A percentile compares a stretch with the other conserved stretches of the same genome.
These are phyloP conservation scores for Cladorrhinum sp. DNA, from an alignment of 2,329 filamentous ascomycete genomes.

Conservation along the genomic window DNA sequence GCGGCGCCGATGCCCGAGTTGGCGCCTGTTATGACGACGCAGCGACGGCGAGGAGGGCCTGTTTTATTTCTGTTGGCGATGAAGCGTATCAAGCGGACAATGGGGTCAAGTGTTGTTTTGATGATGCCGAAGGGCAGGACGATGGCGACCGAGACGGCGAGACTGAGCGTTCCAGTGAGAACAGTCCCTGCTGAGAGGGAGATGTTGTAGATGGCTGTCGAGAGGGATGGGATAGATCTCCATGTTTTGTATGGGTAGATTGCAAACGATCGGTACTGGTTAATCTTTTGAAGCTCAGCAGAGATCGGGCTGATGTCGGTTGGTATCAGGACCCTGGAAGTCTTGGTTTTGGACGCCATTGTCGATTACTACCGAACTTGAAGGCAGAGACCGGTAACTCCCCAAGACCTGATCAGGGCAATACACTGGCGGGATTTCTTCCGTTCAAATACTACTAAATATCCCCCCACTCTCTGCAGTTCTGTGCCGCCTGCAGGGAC, in stretches of 20 bases:
- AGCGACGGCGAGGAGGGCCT: not conserved
- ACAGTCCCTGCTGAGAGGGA: not conserved
- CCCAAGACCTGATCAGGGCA: no score
- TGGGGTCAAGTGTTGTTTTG: not conserved
- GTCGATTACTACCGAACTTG: not conserved
- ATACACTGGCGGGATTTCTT: not conserved
- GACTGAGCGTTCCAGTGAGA: not conserved
- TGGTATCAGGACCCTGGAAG: not conserved
- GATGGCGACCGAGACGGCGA: not conserved
- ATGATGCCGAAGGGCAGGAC: not conserved
- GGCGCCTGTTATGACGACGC: constrained; percentile 2
- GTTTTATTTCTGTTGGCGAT: not conserved
- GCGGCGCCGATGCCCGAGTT: constrained; percentile 5
- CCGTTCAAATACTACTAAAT: not conserved
- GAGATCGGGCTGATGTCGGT: not conserved
- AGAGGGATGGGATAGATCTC: not conserved
- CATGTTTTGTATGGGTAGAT: not conserved
- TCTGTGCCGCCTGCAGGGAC: not conserved
- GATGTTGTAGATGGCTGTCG: not conserved
- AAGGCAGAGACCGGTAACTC: not conserved
- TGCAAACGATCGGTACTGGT: not conserved
- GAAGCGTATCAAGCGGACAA: not conserved
- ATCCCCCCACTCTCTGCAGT: no score
- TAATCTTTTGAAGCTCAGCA: not conserved
- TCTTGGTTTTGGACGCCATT: not conserved